Base-by-base conservation (phyloP, 202 grass and related monocot genomes). In the Elaeis oleifera region DNA sequence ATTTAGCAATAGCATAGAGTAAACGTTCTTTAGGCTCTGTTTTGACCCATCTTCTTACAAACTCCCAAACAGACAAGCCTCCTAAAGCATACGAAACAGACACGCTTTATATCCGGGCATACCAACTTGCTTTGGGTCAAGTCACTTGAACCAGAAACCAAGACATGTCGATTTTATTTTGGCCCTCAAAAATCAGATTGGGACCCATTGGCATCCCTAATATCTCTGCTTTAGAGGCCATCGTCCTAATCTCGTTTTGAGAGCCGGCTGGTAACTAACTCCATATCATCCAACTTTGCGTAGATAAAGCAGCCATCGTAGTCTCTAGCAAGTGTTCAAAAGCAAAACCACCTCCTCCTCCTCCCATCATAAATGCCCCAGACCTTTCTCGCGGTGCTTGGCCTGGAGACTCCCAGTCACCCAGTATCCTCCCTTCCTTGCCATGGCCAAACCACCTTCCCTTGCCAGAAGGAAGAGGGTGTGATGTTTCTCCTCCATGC, bases 401-500 rank as follows among this genome's bases (percentile, higher is more conserved):
- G 25, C 64, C 50, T 55, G 24, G 64, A 28, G 32, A 22, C 7
- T 15, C 28, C 5, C 9, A 25, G 28, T 18, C 32, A 48, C 1
- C 21, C 63, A 53, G 1, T 54, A 54, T 44, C 9, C 36, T 44
- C 36, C 36, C 36, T 44, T 13, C 36, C 36, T 44, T 9, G 36
- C 36, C 9, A 44, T 44, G 36, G 36, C 74, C 49, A 7, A 63
- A 17, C 25, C 20, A 22, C 54, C 16, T 27, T 44, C 36, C 58
- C 54, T 44, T 67, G 29, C 23, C 36, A 31, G 36, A 14, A 72
- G 3, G 68, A 55, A 15, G 69, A 28, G 5, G 67, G 17, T 49
- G 76, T 76, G 75, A 76, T 29, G 79, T 36, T 68, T 82, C 77
- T 80, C 7, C 56, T 76, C 65, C 67, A 68, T 29, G 79, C 68